Evolutionary conservation across 352 stramenopile species (phyloP).

Genomic region (Lagenidium giganteum): DNA sequence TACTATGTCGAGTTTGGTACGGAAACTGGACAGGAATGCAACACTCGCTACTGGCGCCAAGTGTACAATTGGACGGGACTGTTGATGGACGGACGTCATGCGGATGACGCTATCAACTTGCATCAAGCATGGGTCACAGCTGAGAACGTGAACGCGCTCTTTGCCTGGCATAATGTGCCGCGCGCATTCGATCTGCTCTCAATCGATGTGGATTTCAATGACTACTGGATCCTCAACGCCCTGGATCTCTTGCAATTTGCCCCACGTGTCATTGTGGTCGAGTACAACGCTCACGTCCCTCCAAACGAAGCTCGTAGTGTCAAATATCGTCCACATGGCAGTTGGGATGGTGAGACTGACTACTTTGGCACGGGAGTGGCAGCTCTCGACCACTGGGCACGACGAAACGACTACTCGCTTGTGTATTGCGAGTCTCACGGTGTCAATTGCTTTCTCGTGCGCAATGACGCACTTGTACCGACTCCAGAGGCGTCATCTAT

Average conservation of each 20-base stretch:
- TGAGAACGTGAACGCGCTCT: conserved; percentile 56
- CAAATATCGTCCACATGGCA: conserved; percentile 26
- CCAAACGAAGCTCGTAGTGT: conserved; percentile 36
- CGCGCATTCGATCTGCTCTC: conserved; percentile 54
- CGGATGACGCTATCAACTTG: conserved; percentile 40
- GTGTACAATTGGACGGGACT: conserved; percentile 42
- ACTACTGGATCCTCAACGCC: conserved; percentile 64
- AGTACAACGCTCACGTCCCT: conserved; percentile 58
- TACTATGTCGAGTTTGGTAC: conserved; percentile 70
- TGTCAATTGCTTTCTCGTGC: conserved; percentile 71
- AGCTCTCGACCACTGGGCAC: conserved; percentile 38
- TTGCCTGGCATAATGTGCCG: conserved; percentile 37
- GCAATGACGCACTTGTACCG: conserved; percentile 32
- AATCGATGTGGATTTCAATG: conserved; percentile 74
- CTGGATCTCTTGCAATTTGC: conserved; percentile 35
- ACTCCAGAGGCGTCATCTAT: not conserved
- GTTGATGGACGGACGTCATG: conserved; percentile 48
- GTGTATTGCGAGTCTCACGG: conserved; percentile 76
- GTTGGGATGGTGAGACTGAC: conserved; percentile 41
- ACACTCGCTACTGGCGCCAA: conserved; percentile 51
- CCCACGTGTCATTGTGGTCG: conserved; percentile 52
- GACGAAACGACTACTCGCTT: conserved; percentile 46
- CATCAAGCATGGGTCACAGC: conserved; percentile 53
- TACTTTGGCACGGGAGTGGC: conserved; percentile 63
- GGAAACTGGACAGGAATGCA: conserved; percentile 49